Conservation (phyloP, 306 rosid genomes). For the Elaeagnus macrophylla region DNA sequence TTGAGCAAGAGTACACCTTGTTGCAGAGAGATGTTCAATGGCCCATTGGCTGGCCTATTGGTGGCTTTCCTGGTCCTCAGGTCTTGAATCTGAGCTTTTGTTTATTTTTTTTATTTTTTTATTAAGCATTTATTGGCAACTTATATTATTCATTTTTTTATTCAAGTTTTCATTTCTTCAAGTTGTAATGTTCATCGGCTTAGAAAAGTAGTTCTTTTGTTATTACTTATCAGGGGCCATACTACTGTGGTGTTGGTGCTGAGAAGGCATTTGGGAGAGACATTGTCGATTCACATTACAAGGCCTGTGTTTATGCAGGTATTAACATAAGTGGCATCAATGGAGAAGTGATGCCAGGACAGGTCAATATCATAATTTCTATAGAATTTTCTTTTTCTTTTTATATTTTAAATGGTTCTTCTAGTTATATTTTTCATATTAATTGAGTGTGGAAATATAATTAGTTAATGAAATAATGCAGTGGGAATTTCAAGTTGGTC, state of each 20-base stretch:
- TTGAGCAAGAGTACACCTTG: constrained; percentile 94
- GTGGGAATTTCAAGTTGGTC: constrained; percentile 99
- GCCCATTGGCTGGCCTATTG: constrained; percentile 90
- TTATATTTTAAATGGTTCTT: not conserved
- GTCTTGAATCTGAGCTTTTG: constrained; percentile 17
- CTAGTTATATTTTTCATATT: not conserved
- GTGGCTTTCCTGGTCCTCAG: constrained; percentile 90
- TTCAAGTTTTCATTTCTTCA: too few species aligned
- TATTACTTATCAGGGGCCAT: constrained; percentile 58
- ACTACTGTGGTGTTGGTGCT: constrained; percentile 72
- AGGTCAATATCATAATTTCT: constrained; percentile 26
- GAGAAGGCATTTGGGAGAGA: constrained; percentile 92
- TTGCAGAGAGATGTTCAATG: constrained; percentile 64
- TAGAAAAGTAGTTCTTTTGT: not conserved
- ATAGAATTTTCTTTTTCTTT: not conserved
- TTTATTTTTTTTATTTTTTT: too few species aligned
- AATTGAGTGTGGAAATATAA: not conserved
- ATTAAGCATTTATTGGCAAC: too few species aligned
- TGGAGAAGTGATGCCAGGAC: constrained; percentile 97
- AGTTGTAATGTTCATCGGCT: not conserved
- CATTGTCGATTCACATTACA: constrained; percentile 74
- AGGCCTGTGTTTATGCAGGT: constrained; percentile 83
- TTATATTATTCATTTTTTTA: too few species aligned
- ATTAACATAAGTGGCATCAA: constrained; percentile 79
- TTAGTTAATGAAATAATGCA: constrained; percentile 10